Evolutionary conservation across 2,329 filamentous ascomycete species (phyloP).

Genomic region (Juglanconis sp.): DNA sequence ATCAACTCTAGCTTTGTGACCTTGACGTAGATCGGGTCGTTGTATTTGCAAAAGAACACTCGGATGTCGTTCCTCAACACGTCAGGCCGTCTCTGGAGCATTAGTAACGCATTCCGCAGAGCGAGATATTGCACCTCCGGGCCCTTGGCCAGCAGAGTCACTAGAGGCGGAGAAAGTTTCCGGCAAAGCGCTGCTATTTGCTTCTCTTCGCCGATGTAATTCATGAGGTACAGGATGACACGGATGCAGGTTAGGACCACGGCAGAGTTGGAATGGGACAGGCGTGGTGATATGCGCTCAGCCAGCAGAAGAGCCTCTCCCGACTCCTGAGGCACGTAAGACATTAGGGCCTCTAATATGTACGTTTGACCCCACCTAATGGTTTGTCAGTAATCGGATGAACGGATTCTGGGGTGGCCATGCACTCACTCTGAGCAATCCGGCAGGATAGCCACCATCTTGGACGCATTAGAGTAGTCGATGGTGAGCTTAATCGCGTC

Average conservation of each 20-base stretch:
- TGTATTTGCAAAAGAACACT: conserved; percentile 99
- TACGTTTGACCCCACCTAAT: conserved; percentile 96
- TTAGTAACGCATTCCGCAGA: conserved; percentile 86
- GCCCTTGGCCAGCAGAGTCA: conserved; percentile 91
- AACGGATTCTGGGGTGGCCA: not conserved
- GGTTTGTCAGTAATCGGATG: not conserved
- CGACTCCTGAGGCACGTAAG: conserved; percentile 90
- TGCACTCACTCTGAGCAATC: conserved; percentile 88
- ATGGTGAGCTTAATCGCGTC: conserved; percentile 98
- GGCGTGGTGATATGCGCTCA: conserved; percentile 88
- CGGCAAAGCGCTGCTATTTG: conserved; percentile 82
- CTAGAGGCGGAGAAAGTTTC: conserved; percentile 90
- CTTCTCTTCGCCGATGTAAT: conserved; percentile 92
- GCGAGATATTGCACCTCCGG: conserved; percentile 98
- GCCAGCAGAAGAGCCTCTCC: conserved; percentile 85
- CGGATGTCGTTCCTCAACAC: conserved; percentile 94
- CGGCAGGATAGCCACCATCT: conserved; percentile 92
- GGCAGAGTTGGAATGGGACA: conserved; percentile 95
- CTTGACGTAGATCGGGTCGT: conserved; percentile 99
- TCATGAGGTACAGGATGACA: conserved; percentile 96
- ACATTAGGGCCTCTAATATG: conserved; percentile 95
- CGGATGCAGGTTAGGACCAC: conserved; percentile 95
- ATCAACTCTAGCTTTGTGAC: conserved; percentile 98
- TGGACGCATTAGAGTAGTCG: conserved; percentile 94
- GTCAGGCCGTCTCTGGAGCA: conserved; percentile 87